phyloP scores from a whole-genome alignment of 1,139 yeast genomes.

The Protomyces macrosporus region DNA sequence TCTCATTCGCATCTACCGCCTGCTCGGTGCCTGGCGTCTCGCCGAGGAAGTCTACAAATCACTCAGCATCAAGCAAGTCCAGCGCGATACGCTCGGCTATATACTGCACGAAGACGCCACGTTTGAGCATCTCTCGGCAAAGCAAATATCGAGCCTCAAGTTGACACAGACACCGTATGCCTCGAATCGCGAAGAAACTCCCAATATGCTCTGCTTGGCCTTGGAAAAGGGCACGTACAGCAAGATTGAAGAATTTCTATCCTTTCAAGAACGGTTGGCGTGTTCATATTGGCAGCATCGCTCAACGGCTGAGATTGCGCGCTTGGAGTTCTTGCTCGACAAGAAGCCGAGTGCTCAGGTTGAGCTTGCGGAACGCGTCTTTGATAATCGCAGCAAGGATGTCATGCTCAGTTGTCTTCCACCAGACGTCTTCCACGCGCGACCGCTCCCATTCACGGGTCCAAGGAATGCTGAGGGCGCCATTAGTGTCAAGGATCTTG shows the following conservation, averaged over 20 bases:
- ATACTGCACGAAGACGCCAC: conserved; percentile 44
- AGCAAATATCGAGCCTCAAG: conserved; percentile 5
- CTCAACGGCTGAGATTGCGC: neutral
- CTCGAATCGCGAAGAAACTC: conserved; percentile 50
- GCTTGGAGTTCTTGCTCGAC: conserved; percentile 10
- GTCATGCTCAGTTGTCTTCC: neutral
- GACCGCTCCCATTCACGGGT: neutral
- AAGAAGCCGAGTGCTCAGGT: neutral
- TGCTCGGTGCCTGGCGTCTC: conserved; percentile 51
- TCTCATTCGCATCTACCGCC: conserved; percentile 61
- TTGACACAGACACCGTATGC: conserved; percentile 43
- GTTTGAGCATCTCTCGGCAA: conserved; percentile 32
- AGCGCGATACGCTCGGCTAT: conserved; percentile 68
- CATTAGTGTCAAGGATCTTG: neutral
- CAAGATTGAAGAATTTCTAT: conserved; percentile 58
- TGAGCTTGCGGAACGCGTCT: neutral
- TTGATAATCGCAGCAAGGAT: neutral
- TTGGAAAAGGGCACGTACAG: conserved; percentile 54
- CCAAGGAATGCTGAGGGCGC: neutral
- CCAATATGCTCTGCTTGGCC: conserved; percentile 46
- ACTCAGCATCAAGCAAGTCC: conserved; percentile 68
- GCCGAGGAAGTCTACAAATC: conserved; percentile 51
- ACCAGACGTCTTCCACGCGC: neutral
- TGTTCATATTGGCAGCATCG: conserved; percentile 28
- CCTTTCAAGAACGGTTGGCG: conserved; percentile 40